A percentile compares a stretch with the other conserved stretches of the same genome.
Conservation (phyloP, 75 land plant genomes). For the Selaginella moellendorffii region DNA sequence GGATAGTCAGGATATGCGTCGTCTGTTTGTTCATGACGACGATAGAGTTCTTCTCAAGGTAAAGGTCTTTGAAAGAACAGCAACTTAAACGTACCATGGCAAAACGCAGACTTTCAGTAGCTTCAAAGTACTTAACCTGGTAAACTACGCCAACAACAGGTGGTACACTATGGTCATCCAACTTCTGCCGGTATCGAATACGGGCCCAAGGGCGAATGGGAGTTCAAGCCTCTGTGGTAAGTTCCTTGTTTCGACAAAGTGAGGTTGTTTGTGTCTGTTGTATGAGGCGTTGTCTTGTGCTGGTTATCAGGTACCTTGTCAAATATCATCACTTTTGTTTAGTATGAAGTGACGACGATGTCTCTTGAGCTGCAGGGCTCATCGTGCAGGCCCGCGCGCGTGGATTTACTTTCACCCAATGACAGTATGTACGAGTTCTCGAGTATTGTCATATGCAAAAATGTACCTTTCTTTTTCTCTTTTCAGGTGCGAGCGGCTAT, state of each 20-base stretch:
- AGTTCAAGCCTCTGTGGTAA: conserved; percentile 7
- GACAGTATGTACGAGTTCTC: conserved; percentile 1
- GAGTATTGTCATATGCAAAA: neutral
- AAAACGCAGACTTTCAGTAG: neutral
- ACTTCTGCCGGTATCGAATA: conserved; percentile 4
- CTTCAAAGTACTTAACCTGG: neutral
- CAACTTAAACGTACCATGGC: neutral
- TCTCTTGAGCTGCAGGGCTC: conserved; percentile 9
- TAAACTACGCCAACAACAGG: neutral
- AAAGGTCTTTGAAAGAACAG: neutral
- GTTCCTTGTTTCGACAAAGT: neutral
- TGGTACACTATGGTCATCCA: conserved; percentile 3
- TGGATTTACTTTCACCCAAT: conserved; percentile 9
- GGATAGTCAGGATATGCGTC: neutral
- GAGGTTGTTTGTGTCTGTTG: neutral
- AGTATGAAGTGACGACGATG: neutral
- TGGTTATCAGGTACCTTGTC: neutral
- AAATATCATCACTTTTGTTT: neutral
- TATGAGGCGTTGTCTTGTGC: neutral
- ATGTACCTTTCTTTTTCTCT: neutral
- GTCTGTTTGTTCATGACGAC: conserved; percentile 7
- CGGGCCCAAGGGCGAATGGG: conserved; percentile 2
- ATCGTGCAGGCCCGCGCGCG: neutral
- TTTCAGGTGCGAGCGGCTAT: neutral
- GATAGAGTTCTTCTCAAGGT: conserved; percentile 5